Evolutionary conservation across 2,329 filamentous ascomycete species (phyloP).

Genomic region (Acarospora socialis): DNA sequence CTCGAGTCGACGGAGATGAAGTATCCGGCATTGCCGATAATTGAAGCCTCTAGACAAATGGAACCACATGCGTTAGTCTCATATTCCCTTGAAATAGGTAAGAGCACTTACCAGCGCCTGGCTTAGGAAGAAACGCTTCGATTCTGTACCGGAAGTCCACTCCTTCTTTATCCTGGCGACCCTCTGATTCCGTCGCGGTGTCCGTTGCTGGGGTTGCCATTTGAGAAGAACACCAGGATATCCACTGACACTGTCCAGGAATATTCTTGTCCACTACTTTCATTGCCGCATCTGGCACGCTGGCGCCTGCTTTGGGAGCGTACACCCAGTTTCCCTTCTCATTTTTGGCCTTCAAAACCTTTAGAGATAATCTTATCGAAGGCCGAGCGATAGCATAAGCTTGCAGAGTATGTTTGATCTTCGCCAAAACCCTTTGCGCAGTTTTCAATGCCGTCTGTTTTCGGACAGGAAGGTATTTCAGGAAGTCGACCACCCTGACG

Average conservation of each 20-base stretch:
- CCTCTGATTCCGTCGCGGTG: background rate
- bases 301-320: constrained; percentile 34
- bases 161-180: constrained; percentile 12
- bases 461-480: constrained; percentile 45
- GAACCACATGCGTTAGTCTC: background rate
- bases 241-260: constrained; percentile 32
- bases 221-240: constrained; percentile 16
- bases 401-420: constrained; percentile 40
- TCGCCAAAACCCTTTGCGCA: constrained; percentile 33
- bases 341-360: constrained; percentile 43
- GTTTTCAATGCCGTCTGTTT: constrained; percentile 40
- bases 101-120: constrained; percentile 23
- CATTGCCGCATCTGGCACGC: constrained; percentile 37
- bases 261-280: constrained; percentile 43
- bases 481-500: constrained; percentile 41
- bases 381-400: constrained; percentile 46
- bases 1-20: constrained; percentile 45
- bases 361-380: constrained; percentile 40
- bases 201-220: background rate
- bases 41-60: constrained; percentile 23
- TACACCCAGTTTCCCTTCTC: constrained; percentile 48
- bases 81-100: background rate
- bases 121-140: constrained; percentile 35
- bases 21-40: constrained; percentile 25
- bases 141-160: no score